Evolutionary conservation across 73 alveolate species (phyloP).

Genomic region (Paramecium sonneborni): DNA sequence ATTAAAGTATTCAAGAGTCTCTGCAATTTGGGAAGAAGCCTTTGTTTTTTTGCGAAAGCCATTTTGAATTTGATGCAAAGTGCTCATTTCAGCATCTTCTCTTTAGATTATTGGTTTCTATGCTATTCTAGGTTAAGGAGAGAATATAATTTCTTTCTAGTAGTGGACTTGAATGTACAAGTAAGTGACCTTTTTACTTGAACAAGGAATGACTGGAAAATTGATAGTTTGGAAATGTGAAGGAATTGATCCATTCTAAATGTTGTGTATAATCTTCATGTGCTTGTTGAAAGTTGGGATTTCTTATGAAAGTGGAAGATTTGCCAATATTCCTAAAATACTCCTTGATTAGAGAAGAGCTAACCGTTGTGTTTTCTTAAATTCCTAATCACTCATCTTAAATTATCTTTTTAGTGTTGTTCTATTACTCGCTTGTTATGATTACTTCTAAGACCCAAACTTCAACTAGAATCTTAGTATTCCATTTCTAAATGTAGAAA

Average conservation of each 20-base stretch:
- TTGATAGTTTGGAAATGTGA: neutral
- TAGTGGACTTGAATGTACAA: neutral
- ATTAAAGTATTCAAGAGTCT: slow-evolving; percentile 4
- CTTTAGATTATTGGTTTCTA: neutral
- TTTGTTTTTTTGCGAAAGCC: neutral
- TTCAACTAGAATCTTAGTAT: neutral
- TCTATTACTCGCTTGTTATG: slow-evolving; percentile 30
- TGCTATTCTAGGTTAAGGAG: neutral
- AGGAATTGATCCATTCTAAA: neutral
- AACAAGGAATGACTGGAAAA: slow-evolving; percentile 26
- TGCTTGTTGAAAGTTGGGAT: neutral
- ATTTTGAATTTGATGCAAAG: neutral
- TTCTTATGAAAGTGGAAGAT: neutral
- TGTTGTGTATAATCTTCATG: neutral
- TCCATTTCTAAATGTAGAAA: slow-evolving; percentile 1
- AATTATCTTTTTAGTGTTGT: slow-evolving; percentile 14
- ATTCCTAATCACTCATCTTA: neutral
- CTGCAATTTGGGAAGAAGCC: neutral
- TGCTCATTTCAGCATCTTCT: neutral
- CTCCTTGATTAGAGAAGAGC: neutral
- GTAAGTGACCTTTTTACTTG: slow-evolving; percentile 1
- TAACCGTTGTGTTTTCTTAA: slow-evolving; percentile 1
- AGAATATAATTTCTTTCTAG: neutral
- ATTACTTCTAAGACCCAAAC: slow-evolving; percentile 30
- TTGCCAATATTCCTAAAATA: neutral